These are phyloP conservation scores for Clavaria fumosa DNA, from an alignment of 768 basidiomycete genomes.

Conservation along the genomic window DNA sequence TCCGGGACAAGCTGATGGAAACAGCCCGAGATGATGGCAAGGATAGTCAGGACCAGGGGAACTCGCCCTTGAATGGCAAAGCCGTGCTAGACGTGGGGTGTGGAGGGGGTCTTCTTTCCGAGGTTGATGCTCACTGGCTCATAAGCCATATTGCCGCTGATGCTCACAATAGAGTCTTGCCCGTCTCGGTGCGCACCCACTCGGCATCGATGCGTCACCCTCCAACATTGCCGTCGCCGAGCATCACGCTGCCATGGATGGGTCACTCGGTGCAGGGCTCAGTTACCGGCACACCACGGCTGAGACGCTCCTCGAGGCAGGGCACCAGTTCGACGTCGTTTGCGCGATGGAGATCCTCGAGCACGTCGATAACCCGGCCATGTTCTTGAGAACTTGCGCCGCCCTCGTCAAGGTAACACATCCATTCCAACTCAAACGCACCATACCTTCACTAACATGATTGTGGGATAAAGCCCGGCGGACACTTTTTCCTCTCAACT, in stretches of 20 bases:
- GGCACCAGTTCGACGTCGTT: slow-evolving; percentile 73
- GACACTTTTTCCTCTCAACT: slow-evolving; percentile 90
- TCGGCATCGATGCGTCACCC: slow-evolving; percentile 85
- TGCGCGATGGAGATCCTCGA: slow-evolving; percentile 98
- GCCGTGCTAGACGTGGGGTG: slow-evolving; percentile 79
- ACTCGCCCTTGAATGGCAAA: slow-evolving; percentile 16
- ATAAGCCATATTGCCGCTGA: not conserved
- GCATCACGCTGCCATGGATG: slow-evolving; percentile 69
- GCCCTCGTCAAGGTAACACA: slow-evolving; percentile 79
- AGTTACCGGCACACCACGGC: slow-evolving; percentile 61
- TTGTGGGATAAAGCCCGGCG: slow-evolving; percentile 92
- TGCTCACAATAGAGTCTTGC: slow-evolving; percentile 53
- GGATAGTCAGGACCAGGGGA: slow-evolving; percentile 17
- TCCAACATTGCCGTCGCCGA: slow-evolving; percentile 79
- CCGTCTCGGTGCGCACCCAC: slow-evolving; percentile 71
- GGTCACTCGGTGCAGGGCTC: slow-evolving; percentile 35
- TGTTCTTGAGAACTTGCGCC: slow-evolving; percentile 70
- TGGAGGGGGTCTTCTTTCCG: slow-evolving; percentile 86
- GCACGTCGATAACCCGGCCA: slow-evolving; percentile 85
- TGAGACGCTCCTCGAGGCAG: slow-evolving; percentile 51
- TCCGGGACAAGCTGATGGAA: slow-evolving; percentile 62
- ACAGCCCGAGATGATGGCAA: slow-evolving; percentile 38
- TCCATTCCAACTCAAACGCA: too few relatives aligned
- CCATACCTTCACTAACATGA: not conserved
- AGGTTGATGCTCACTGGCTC: slow-evolving; percentile 31